Evolutionary conservation across 768 basidiomycete genomes (phyloP).

Genomic region (Suillus plorans): DNA sequence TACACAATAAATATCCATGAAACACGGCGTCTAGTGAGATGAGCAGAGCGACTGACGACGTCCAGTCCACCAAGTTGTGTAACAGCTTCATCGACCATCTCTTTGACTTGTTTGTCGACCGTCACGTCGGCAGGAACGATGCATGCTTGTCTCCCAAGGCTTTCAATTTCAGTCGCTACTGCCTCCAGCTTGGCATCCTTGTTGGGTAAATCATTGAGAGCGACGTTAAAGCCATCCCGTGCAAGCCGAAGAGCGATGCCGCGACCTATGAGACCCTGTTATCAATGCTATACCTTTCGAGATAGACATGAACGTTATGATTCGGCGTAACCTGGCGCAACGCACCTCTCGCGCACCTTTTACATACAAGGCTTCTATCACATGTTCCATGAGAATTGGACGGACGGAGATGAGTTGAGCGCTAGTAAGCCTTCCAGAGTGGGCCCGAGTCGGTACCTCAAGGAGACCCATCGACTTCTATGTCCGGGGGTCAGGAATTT

Average conservation of each 20-base stretch:
- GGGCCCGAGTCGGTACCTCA: too few species aligned
- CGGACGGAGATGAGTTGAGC: background rate
- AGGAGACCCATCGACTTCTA: too few species aligned
- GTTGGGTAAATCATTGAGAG: conserved; percentile 1
- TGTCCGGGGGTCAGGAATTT: too few species aligned
- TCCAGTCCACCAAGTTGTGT: conserved; percentile 13
- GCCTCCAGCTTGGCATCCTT: conserved; percentile 9
- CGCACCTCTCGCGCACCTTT: background rate
- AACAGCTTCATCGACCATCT: conserved; percentile 13
- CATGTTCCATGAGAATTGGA: background rate
- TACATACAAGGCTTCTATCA: background rate
- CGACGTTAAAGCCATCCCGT: conserved; percentile 25
- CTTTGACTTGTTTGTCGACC: conserved; percentile 10
- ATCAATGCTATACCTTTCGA: conserved; percentile 19
- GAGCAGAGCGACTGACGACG: conserved; percentile 9
- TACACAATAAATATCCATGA: background rate
- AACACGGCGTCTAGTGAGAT: background rate
- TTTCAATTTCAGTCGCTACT: conserved; percentile 2
- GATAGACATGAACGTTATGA: background rate
- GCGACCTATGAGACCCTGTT: conserved; percentile 25
- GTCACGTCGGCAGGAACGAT: conserved; percentile 8
- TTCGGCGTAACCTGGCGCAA: background rate
- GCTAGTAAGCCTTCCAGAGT: background rate
- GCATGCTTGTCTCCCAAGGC: background rate
- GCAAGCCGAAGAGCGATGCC: conserved; percentile 27